Evolutionary conservation across 768 basidiomycete genomes (phyloP), one percentile per base, ranked within the genome.

Genomic region (Leccinum aurantiacum): DNA sequence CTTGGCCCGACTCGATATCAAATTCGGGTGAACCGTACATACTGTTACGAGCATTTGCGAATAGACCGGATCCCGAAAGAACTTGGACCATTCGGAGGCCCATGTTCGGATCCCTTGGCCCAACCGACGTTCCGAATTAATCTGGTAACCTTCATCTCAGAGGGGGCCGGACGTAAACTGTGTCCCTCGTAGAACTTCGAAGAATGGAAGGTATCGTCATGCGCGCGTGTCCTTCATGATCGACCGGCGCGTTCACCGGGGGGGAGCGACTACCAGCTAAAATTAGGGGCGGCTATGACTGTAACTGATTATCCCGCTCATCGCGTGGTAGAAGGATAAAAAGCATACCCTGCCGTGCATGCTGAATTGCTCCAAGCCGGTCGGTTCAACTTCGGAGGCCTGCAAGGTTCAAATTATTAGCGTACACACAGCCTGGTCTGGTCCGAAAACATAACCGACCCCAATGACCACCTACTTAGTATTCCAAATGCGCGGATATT

Each of bases 191-290:
- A 51, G 56, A 62, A 33, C 19, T 33, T 14, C 31, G 38, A 41
- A 59, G n/a, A 69, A 71, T 69, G 68, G 64, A 69, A 64, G 27
- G 27, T 48, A 17, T 35, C 14, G 56, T 59, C 61, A 52, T 10
- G 56, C 25, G 27, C 25, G 57, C 58, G 6, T 52, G 54, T 31
- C 53, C 25, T 65, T 69, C 69, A 70, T 68, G 69, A 68, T 65
- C 69, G 68, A 65, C 61, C 58, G 35, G 55, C 31, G 50, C 19
- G 19, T 19, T 46, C 55, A 22, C 46, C 38, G n/a, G 59, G 37
- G 8, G 50, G 19, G 53, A 41, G 8, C 33, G 19, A 48, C 50
- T 11, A 14, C 7, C 11, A 4, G 24, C 31, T 53, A 53, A 54
- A 60, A 64, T 57, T 52, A 44, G 35, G 59, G 19, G 22, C 33